These are phyloP conservation scores for Chalciporus chontae DNA, from an alignment of 768 basidiomycete species.

Conservation along the genomic window DNA sequence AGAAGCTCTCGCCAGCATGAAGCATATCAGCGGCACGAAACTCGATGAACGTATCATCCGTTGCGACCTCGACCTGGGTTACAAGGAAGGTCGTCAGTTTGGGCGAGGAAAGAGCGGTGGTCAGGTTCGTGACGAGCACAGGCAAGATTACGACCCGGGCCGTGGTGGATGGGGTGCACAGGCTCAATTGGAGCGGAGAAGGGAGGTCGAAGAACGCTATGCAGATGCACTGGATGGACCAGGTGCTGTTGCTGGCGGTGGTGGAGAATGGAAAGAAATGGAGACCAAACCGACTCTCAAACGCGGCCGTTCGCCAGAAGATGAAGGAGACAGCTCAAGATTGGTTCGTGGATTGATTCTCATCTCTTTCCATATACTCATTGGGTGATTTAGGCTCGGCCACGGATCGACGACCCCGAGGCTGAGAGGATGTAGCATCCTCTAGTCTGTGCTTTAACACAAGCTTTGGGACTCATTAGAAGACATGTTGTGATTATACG, in stretches of 20 bases:
- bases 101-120: slow-evolving; percentile 97
- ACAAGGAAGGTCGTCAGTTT: slow-evolving; percentile 95
- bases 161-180: slow-evolving; percentile 94
- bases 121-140: slow-evolving; percentile 93
- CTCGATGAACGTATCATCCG: slow-evolving; percentile 98
- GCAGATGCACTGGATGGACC: slow-evolving; percentile 75
- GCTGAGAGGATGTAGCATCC: slow-evolving; percentile 66
- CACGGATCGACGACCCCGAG: slow-evolving; percentile 61
- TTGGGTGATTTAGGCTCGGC: slow-evolving; percentile 42
- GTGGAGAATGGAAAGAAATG: slow-evolving; percentile 79
- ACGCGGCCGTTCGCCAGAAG: slow-evolving; percentile 73
- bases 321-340: slow-evolving; percentile 61
- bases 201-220: slow-evolving; percentile 85
- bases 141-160: slow-evolving; percentile 95
- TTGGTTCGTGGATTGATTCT: slow-evolving; percentile 39
- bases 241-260: slow-evolving; percentile 78
- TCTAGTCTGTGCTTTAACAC: too few species aligned
- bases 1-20: slow-evolving; percentile 89
- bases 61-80: slow-evolving; percentile 95
- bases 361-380: slow-evolving; percentile 6
- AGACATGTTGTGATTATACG: slow-evolving; percentile 13
- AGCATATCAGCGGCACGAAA: slow-evolving; percentile 96
- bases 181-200: slow-evolving; percentile 73
- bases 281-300: slow-evolving; percentile 53
- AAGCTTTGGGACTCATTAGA: slow-evolving; percentile 17